Evolutionary conservation across 495 filamentous ascomycete genomes (phyloP), one percentile per base, ranked within the genome.

Genomic region (Elaphomyces granulatus): DNA sequence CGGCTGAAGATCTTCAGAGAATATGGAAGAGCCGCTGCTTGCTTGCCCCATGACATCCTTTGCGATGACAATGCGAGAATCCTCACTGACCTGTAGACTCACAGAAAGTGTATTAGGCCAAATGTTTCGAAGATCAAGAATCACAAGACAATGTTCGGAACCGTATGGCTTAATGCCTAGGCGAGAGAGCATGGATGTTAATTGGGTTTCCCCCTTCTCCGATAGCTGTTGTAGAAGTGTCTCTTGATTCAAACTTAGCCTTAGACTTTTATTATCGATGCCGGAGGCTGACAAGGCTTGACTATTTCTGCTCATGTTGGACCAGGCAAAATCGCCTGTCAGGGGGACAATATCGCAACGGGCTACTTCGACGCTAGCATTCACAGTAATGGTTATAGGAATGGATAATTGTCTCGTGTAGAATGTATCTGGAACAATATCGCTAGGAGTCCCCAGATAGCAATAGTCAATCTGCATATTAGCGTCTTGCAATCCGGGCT

Each of bases 331-430:
- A 35, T 74, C 70, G 14, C 59, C 53, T 16, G 62, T 61, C 20
- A 94, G 72, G 4, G 86, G 82, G 1, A 92, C 54, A 26, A 92
- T 67, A 54, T 94, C 86, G 47, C 82, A 75, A 16, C 80, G 73
- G 32, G 75, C 70, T 12, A 94, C 63, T 45, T 92, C 81, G 15
- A 94, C 66, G 49, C 83, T 87, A 9, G 87, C 83, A 54, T 94
- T 94, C 28, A 96, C 87, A 3, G 87, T 94, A 15, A 94, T 70
- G 0, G 82, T 85, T 37, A 96, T 59, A 7, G 85, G 84, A 30
- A 93, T 68, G 28, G 78, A 77, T 16, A 94, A 61, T 47, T 88
- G 81, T 36, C 87, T 73, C 12, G 88, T 94, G 51, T 84, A 86
- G 48, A 94, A 90, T 19, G 71, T 67, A 32, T 79, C 76, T n/a